Base-by-base conservation (phyloP, 495 filamentous ascomycete genomes). In the Collariella sp. region DNA sequence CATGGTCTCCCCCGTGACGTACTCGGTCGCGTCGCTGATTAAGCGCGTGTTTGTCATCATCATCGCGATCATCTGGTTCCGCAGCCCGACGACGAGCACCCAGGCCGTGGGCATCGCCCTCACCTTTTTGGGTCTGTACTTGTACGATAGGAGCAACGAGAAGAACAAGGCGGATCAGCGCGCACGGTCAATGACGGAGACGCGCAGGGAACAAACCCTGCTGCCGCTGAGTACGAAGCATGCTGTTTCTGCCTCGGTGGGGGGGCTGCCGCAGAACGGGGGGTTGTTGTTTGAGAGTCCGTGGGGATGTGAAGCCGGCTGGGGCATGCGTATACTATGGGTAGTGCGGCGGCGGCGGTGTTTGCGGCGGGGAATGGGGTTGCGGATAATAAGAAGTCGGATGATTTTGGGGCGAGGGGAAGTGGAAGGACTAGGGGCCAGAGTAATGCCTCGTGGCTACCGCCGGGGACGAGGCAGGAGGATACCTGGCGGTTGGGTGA, bases 21-120 rank as follows among this genome's bases (percentile, higher is more conserved):
- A 99, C 74, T 95, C 88, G 0, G 91, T 99, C 34, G 93, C 93
- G 22, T 88, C 83, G 35, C 75, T 99, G 44, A 90, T 97, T 58
- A 99, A 99, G 70, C 85, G 93, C 24, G 93, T 99, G 7, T 96
- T 95, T 65, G 93, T 99, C 57, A 95, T 99, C 63, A 79, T 89
- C 47, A 87, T 93, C 59, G 89, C 93, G 6, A 93, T 99, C 58
- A 69, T 97, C 51, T 97, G 91, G 91, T 99, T 96, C 73, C 87
- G 90, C 47, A 95, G 82, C 64, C 77, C 81, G 15, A 95, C 91
- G 5, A 96, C 89, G 10, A 72, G 73, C 7, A 65, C 93, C 35
- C 93, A 99, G 69, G 89, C 80, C 9, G 72, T 85, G 43, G 93
- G 93, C 20, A 95, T 99, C 62, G 76, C 64, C 19, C 80, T 97